phyloP scores from a whole-genome alignment of 495 filamentous ascomycete species.

The Xylaria acuta region DNA sequence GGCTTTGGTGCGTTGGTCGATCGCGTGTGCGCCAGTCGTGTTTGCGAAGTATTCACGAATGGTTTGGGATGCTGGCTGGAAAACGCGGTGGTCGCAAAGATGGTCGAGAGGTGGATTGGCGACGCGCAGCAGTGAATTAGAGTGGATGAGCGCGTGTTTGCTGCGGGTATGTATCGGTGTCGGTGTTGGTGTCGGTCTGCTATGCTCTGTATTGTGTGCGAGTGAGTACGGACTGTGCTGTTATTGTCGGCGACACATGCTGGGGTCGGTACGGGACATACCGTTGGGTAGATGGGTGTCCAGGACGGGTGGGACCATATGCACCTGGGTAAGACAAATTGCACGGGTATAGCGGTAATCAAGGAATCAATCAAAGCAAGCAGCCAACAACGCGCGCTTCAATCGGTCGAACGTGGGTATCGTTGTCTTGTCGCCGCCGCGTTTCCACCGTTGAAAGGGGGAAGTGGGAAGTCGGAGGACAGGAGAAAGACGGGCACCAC shows the following conservation, averaged over 20 bases:
- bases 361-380: constrained; percentile 11
- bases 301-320: not conserved
- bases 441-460: constrained; percentile 22
- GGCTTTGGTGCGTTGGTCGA: not conserved
- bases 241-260: not conserved
- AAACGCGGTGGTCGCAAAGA: not conserved
- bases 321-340: not conserved
- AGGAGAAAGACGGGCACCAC: constrained; percentile 6
- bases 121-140: not conserved
- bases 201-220: not conserved
- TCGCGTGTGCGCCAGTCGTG: not conserved
- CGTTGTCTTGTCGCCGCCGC: constrained; percentile 6
- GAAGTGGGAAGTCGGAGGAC: not conserved
- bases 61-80: not conserved
- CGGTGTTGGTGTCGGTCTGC: not conserved
- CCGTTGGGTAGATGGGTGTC: not conserved
- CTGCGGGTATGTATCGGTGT: not conserved
- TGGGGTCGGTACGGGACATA: not conserved
- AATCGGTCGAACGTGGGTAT: constrained; percentile 1
- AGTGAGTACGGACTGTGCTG: constrained; percentile 7
- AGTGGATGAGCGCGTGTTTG: not conserved
- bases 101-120: not conserved
- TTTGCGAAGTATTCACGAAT: not conserved
- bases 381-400: not conserved
- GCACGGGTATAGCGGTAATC: not conserved